Percentiles rank a stretch among this genome's conserved stretches.
Conservation (phyloP, 352 stramenopile genomes). For the Pythium apleroticum region DNA sequence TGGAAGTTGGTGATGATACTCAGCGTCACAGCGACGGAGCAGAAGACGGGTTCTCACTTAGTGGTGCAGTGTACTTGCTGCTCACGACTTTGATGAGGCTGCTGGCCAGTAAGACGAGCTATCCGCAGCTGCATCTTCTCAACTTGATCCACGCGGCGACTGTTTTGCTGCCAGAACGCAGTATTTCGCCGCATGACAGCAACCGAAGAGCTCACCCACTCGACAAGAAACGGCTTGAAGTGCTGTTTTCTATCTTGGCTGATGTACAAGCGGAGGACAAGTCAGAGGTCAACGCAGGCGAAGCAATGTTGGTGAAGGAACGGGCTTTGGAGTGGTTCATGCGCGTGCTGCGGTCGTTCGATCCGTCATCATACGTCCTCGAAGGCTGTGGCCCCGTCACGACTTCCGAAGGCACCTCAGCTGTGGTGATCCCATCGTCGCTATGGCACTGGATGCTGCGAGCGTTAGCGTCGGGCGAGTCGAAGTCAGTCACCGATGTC, state of each 20-base stretch:
- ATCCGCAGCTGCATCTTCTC: slow-evolving; percentile 58
- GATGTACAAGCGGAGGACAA: slow-evolving; percentile 28
- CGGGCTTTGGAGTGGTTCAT: slow-evolving; percentile 11
- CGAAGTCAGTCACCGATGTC: neutral
- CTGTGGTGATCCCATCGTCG: neutral
- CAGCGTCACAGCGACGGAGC: neutral
- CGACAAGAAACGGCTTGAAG: slow-evolving; percentile 39
- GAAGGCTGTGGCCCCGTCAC: neutral
- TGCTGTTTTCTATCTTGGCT: slow-evolving; percentile 35
- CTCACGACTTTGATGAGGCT: slow-evolving; percentile 55
- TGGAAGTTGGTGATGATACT: neutral
- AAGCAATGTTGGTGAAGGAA: slow-evolving; percentile 1
- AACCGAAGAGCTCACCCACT: slow-evolving; percentile 21
- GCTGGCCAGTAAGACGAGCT: slow-evolving; percentile 32
- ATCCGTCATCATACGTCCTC: slow-evolving; percentile 5
- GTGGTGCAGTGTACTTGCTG: slow-evolving; percentile 32
- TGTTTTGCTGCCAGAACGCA: slow-evolving; percentile 26
- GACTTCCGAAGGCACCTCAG: neutral
- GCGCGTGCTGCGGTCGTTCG: neutral
- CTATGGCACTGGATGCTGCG: slow-evolving; percentile 15
- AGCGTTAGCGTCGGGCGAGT: neutral
- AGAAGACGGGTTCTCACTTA: slow-evolving; percentile 12
- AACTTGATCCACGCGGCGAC: slow-evolving; percentile 46
- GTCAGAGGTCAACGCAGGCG: neutral
- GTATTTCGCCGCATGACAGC: neutral